phyloP scores from a whole-genome alignment of 2,329 filamentous ascomycete genomes.

The Calonectria henricotiae region DNA sequence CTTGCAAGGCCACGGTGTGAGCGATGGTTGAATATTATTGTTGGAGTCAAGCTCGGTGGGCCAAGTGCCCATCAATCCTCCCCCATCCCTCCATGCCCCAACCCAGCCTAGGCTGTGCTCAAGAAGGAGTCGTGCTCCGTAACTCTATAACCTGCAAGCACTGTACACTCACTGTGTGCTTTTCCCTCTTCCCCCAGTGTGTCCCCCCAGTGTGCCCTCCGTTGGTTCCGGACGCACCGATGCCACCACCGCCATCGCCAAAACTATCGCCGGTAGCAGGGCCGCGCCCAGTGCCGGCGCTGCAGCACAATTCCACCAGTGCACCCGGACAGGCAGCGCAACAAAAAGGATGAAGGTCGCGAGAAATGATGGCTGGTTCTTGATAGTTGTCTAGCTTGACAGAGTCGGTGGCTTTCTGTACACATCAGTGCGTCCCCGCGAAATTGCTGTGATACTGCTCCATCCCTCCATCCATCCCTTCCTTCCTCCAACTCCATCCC shows the following conservation, averaged over 20 bases:
- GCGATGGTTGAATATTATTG: slow-evolving; percentile 7
- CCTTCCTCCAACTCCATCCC: not conserved
- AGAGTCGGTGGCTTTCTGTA: not conserved
- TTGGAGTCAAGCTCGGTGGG: slow-evolving; percentile 17
- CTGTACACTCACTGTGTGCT: slow-evolving; percentile 3
- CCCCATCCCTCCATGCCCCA: not conserved
- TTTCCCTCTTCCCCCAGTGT: not conserved
- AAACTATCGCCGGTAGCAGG: slow-evolving; percentile 23
- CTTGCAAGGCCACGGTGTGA: slow-evolving; percentile 19
- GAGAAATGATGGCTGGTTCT: slow-evolving; percentile 13
- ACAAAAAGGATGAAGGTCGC: too few relatives aligned
- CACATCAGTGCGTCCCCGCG: not conserved
- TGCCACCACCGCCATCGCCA: slow-evolving; percentile 23
- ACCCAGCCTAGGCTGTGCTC: not conserved
- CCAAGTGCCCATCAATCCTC: slow-evolving; percentile 1
- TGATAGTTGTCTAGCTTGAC: slow-evolving; percentile 11
- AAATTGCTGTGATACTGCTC: not conserved
- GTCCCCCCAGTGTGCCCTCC: not conserved
- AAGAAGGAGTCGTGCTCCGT: not conserved
- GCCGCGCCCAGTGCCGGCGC: slow-evolving; percentile 28
- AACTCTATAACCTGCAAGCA: slow-evolving; percentile 10
- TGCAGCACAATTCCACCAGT: slow-evolving; percentile 20
- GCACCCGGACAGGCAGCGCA: slow-evolving; percentile 9
- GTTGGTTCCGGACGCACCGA: slow-evolving; percentile 31
- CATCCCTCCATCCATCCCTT: slow-evolving; percentile 1